Evolutionary conservation across 2,329 filamentous ascomycete genomes (phyloP).

Genomic region (Zelopaecilomyces penicillatus): DNA sequence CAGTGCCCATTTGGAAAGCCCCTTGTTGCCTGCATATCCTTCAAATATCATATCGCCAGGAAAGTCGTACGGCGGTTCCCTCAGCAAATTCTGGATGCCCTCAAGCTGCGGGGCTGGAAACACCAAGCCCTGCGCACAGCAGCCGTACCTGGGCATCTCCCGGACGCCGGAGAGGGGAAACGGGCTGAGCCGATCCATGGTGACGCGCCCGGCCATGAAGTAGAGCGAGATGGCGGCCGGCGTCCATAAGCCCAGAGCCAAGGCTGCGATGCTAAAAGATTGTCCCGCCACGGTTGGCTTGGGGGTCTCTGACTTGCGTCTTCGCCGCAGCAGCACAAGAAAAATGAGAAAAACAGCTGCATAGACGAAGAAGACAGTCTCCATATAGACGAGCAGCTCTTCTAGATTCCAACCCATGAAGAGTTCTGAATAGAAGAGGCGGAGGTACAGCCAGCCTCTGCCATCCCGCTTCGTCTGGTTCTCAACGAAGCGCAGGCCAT

Average conservation of each 20-base stretch:
- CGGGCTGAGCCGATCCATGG: conserved; percentile 18
- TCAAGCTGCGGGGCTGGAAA: conserved; percentile 24
- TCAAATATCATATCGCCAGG: conserved; percentile 29
- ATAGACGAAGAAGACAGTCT: conserved; percentile 20
- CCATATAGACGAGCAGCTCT: conserved; percentile 22
- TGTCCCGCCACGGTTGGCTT: background rate
- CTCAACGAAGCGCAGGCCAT: conserved; percentile 22
- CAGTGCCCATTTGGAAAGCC: conserved; percentile 26
- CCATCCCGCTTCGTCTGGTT: conserved; percentile 8
- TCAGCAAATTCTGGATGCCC: conserved; percentile 17
- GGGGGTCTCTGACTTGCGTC: background rate
- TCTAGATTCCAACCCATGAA: conserved; percentile 31
- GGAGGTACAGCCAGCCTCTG: conserved; percentile 27
- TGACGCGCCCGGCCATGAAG: conserved; percentile 21
- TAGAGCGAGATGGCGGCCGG: conserved; percentile 23
- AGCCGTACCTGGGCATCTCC: conserved; percentile 30
- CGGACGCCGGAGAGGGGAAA: conserved; percentile 15
- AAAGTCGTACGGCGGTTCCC: conserved; percentile 24
- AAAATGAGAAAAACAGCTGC: conserved; percentile 13
- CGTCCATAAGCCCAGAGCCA: conserved; percentile 22
- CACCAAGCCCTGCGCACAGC: conserved; percentile 30
- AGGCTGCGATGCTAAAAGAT: conserved; percentile 13
- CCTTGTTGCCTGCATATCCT: conserved; percentile 21
- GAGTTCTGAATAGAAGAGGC: conserved; percentile 30
- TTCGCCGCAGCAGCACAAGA: conserved; percentile 6